These are phyloP conservation scores for Suhomyces prunicola DNA, from an alignment of 805 yeast genomes.

Conservation along the genomic window DNA sequence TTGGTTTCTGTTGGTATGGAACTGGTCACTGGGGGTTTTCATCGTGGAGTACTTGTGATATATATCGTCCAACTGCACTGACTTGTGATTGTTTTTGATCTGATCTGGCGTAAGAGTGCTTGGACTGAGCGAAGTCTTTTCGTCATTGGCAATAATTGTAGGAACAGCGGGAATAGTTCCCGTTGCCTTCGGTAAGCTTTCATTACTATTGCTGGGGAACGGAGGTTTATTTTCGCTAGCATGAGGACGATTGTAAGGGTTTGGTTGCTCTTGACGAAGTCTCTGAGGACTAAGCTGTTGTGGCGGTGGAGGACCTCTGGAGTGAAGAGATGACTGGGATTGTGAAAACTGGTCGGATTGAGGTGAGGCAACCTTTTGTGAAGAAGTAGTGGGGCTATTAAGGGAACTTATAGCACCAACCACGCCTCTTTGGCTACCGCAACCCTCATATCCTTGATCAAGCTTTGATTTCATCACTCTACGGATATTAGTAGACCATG, in stretches of 20 bases:
- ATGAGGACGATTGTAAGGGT: not conserved
- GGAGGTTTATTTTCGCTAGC: not conserved
- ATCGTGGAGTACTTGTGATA: conserved; percentile 42
- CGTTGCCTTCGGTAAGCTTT: not conserved
- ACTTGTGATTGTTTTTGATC: conserved; percentile 24
- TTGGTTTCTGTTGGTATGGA: conserved; percentile 31
- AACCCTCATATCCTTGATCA: conserved; percentile 61
- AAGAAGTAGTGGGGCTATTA: conserved; percentile 32
- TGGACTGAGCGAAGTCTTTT: not conserved
- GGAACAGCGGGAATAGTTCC: not conserved
- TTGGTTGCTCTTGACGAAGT: not conserved
- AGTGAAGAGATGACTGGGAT: not conserved
- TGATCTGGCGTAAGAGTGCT: not conserved
- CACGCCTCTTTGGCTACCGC: conserved; percentile 67
- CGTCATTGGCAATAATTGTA: not conserved
- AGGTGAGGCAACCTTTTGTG: not conserved
- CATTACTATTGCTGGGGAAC: not conserved
- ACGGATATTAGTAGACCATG: conserved; percentile 33
- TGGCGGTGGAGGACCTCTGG: not conserved
- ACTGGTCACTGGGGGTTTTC: conserved; percentile 39
- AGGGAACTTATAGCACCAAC: conserved; percentile 58
- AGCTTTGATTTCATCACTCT: conserved; percentile 31
- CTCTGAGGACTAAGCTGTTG: not conserved
- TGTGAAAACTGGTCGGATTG: not conserved
- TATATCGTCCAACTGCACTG: conserved; percentile 41